A percentile compares a stretch with the other conserved stretches of the same genome.
Conservation (phyloP, 176 grass and related monocot species). For the Paspalum vaginatum region DNA sequence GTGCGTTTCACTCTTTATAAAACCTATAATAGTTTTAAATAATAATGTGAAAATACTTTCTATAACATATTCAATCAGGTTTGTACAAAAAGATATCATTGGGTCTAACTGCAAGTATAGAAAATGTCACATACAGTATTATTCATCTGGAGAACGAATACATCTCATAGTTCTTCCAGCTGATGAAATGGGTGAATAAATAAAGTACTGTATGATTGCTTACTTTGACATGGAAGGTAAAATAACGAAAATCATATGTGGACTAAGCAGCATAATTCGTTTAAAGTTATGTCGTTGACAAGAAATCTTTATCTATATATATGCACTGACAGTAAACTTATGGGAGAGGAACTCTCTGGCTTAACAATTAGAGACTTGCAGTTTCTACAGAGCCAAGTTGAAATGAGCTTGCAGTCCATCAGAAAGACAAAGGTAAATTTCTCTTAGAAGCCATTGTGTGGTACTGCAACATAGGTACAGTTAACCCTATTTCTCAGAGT, state of each 20-base stretch:
- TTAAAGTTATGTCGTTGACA: not conserved
- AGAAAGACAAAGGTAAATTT: conserved; percentile 39
- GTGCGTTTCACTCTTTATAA: too few relatives aligned
- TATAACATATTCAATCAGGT: too few relatives aligned
- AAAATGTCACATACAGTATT: too few relatives aligned
- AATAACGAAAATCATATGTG: not conserved
- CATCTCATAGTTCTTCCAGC: too few relatives aligned
- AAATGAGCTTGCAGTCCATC: conserved; percentile 29
- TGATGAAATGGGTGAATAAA: too few relatives aligned
- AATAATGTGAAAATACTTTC: too few relatives aligned
- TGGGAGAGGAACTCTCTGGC: conserved; percentile 41
- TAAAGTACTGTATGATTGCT: not conserved
- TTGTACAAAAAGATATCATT: too few relatives aligned
- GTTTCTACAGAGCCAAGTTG: conserved; percentile 37
- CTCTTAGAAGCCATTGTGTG: not conserved
- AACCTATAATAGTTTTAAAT: too few relatives aligned
- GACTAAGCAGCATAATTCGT: not conserved
- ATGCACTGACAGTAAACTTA: conserved; percentile 3
- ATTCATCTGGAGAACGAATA: too few relatives aligned
- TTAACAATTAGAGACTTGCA: conserved; percentile 36
- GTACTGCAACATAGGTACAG: not conserved
- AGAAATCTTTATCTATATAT: not conserved
- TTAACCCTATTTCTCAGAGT: too few relatives aligned
- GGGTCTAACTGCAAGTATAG: too few relatives aligned
- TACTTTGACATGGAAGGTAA: not conserved